phyloP scores from a whole-genome alignment of 176 grass and related monocot genomes.

The Zoysia japonica region DNA sequence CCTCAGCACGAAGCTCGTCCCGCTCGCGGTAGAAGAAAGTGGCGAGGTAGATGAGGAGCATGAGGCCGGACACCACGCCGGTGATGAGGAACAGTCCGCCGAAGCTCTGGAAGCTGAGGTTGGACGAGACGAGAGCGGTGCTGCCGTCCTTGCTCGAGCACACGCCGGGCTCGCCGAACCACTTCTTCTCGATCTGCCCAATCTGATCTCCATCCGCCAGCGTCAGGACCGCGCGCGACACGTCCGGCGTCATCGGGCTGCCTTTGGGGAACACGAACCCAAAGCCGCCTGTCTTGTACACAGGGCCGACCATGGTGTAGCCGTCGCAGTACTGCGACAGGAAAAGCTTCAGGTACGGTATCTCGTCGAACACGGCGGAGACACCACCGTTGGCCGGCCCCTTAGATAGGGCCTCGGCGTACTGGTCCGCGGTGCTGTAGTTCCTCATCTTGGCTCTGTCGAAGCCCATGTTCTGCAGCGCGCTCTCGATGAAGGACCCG shows the following conservation, averaged over 20 bases:
- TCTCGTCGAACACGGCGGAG: constrained; percentile 61
- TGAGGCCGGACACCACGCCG: constrained; percentile 36
- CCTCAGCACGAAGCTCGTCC: not conserved
- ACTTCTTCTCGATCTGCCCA: constrained; percentile 37
- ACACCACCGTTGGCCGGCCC: constrained; percentile 52
- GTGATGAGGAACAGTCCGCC: constrained; percentile 68
- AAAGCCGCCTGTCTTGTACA: constrained; percentile 58
- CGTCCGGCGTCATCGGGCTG: constrained; percentile 60
- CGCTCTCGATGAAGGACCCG: too few relatives aligned
- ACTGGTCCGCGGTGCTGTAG: constrained; percentile 41
- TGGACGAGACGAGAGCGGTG: constrained; percentile 19
- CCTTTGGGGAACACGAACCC: constrained; percentile 71
- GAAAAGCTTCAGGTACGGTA: constrained; percentile 64
- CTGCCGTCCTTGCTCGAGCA: not conserved
- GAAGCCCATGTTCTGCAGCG: constrained; percentile 35
- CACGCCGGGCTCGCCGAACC: constrained; percentile 23
- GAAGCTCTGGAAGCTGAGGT: constrained; percentile 45
- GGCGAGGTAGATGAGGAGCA: constrained; percentile 14
- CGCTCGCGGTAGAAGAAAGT: constrained; percentile 11
- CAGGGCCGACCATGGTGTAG: constrained; percentile 53
- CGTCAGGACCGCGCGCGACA: constrained; percentile 59
- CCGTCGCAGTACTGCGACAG: constrained; percentile 32
- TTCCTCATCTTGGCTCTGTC: constrained; percentile 30
- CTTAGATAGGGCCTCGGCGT: constrained; percentile 47
- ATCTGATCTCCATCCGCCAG: constrained; percentile 50